Percentiles rank a stretch among this genome's conserved stretches.
These are phyloP conservation scores for Isabelozyma pseudorhagii DNA, from an alignment of 805 yeast genomes.

Conservation along the genomic window DNA sequence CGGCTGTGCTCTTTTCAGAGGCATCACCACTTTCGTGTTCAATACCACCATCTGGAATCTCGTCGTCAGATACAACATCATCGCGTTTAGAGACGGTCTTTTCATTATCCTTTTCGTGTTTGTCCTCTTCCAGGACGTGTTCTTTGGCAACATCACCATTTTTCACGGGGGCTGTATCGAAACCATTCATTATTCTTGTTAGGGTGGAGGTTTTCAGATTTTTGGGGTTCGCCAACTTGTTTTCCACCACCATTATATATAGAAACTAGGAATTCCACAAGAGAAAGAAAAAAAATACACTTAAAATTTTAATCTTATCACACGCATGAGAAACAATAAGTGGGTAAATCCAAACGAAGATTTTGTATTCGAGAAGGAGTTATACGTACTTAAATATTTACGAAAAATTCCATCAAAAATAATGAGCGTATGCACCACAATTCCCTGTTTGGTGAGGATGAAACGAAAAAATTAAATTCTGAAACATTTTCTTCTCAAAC, in stretches of 20 bases:
- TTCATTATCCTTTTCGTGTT: background rate
- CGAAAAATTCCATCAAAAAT: background rate
- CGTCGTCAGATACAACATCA: too few species aligned
- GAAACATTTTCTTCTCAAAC: background rate
- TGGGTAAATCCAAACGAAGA: too few species aligned
- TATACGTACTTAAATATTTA: background rate
- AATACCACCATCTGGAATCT: background rate
- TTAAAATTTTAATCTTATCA: too few species aligned
- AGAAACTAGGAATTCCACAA: background rate
- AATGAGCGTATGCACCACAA: background rate
- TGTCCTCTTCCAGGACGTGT: background rate
- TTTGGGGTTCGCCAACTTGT: background rate
- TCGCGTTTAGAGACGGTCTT: background rate
- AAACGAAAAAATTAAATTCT: background rate
- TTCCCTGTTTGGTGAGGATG: background rate
- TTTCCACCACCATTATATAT: background rate
- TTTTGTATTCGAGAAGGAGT: too few species aligned
- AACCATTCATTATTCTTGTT: background rate
- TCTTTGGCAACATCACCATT: background rate
- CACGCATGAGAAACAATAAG: background rate
- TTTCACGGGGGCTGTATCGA: background rate
- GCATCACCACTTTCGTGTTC: background rate
- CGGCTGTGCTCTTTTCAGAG: background rate
- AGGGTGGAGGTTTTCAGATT: background rate
- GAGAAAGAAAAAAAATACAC: too few species aligned